Base-by-base conservation (phyloP, 1,284 basidiomycete genomes). In the Phlebopus sp. region DNA sequence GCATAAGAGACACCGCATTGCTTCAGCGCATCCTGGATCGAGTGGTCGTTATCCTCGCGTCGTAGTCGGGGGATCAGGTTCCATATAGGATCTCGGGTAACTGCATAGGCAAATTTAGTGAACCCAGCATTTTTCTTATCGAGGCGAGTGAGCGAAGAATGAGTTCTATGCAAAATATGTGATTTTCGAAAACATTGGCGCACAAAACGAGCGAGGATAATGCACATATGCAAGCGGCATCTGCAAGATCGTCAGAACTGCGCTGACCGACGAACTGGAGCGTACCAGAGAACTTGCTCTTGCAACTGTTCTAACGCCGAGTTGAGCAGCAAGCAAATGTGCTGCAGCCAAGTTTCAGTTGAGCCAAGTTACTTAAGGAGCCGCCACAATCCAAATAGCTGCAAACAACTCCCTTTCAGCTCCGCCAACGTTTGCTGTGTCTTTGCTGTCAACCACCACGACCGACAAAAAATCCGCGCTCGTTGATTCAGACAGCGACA, bases 311-410 rank as follows among this genome's bases (percentile, higher is more conserved):
- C 37, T 37, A 18, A 23, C 37, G 37, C 37, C 2, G 14, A 21
- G 37, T n/a, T 37, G 37, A 25, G 17, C 17, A 9, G n/a, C n/a
- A n/a, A n/a, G n/a, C 15, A 2, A 19, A 37, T 37, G 17, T 11
- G 17, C n/a, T 37, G 17, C 35, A 21, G 19, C 35, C n/a, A 36
- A n/a, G 15, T 15, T 6, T 7, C 5, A 21, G 37, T 37, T n/a
- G n/a, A n/a, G n/a, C 13, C 19, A 9, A 23, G 19, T 37, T 14
- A 21, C n/a, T n/a, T 23, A 6, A 23, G 21, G 21, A 5, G 23
- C 23, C 50, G 71, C 73, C 75, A 75, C 72, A 69, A 60, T 41
- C 15, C 62, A 71, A 74, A 72, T 53, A 75, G 17, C 43, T 32
- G 46, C 68, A 72, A 69, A 68, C 51, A 60, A 38, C 36, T 46